Conservation (phyloP, 441 rosid species). For the Bocquillonia castaneifolia region DNA sequence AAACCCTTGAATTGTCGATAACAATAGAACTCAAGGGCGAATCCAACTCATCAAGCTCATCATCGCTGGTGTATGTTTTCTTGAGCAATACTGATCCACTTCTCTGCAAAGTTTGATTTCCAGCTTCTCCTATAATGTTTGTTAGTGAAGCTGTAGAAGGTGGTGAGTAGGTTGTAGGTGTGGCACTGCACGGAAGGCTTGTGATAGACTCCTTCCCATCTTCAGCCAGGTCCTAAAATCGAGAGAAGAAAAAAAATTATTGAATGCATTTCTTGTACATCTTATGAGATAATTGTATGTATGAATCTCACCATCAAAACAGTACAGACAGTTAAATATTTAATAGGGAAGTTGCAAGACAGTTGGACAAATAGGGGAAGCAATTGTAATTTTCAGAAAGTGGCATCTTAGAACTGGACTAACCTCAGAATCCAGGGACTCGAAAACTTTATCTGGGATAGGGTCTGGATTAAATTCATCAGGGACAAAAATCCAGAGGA, state of each 20-base stretch:
- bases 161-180: conserved; percentile 52
- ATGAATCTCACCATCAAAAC: no score
- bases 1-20: conserved; percentile 32
- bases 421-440: conserved; percentile 73
- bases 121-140: conserved; percentile 47
- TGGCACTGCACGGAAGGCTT: conserved; percentile 56
- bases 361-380: background rate
- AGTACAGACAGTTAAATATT: no score
- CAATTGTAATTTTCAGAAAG: conserved; percentile 6
- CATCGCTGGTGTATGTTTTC: conserved; percentile 74
- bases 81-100: conserved; percentile 49
- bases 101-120: conserved; percentile 41
- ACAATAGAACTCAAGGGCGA: conserved; percentile 56
- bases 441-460: conserved; percentile 59
- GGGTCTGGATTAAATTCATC: conserved; percentile 90
- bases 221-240: conserved; percentile 40
- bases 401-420: conserved; percentile 14
- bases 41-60: conserved; percentile 78
- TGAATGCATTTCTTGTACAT: background rate
- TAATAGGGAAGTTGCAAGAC: no score
- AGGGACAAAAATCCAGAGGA: conserved; percentile 68
- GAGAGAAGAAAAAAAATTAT: background rate
- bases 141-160: conserved; percentile 50
- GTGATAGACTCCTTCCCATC: conserved; percentile 41
- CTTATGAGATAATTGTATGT: background rate